Conservation (phyloP, 2,329 filamentous ascomycete species). For the Exophiala aquamarina region DNA sequence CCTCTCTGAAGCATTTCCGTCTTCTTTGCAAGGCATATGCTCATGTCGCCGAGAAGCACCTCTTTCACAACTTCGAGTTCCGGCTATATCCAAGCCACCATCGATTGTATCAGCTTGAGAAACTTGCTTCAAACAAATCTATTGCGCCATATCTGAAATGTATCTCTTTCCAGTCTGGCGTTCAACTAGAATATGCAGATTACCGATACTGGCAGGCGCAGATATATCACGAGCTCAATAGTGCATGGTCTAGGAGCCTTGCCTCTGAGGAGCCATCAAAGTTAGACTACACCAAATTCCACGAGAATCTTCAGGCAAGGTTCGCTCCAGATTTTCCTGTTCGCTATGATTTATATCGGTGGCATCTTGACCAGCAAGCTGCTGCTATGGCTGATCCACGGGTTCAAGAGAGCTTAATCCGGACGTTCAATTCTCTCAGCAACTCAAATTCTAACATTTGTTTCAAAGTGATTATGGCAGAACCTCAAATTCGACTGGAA, state of each 20-base stretch:
- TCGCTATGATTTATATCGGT: conserved; percentile 22
- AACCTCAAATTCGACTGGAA: conserved; percentile 22
- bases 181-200: conserved; percentile 24
- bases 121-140: conserved; percentile 13
- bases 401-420: conserved; percentile 6
- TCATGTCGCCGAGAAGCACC: conserved; percentile 13
- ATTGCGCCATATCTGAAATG: conserved; percentile 18
- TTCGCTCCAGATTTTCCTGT: conserved; percentile 17
- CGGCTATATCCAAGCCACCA: conserved; percentile 19
- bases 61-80: conserved; percentile 25
- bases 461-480: conserved; percentile 23
- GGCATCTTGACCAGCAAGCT: conserved; percentile 24
- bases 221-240: conserved; percentile 18
- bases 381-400: conserved; percentile 11
- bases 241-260: conserved; percentile 12
- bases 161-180: conserved; percentile 18
- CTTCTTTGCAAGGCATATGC: conserved; percentile 18
- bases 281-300: conserved; percentile 17
- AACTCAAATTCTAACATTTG: conserved; percentile 7
- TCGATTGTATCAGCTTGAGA: conserved; percentile 15
- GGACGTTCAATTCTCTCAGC: conserved; percentile 9
- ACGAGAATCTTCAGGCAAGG: conserved; percentile 17
- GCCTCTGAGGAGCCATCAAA: conserved; percentile 7
- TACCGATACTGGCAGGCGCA: conserved; percentile 24
- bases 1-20: conserved; percentile 16